Percentiles rank a stretch among this genome's conserved stretches.
These are phyloP conservation scores for Populus pruinosa DNA, from an alignment of 345 rosid species.

Conservation along the genomic window DNA sequence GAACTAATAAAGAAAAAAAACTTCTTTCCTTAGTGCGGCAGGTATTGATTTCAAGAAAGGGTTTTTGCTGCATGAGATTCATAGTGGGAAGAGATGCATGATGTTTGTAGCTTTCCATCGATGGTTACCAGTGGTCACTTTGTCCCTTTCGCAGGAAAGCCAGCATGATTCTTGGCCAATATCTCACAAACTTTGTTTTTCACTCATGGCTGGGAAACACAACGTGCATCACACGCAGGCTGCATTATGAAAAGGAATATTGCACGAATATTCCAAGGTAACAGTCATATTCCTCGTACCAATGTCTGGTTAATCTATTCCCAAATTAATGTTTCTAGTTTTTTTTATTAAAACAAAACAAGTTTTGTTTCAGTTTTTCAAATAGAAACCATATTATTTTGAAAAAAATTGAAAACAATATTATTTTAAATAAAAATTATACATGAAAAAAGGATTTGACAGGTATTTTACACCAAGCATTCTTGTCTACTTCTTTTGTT, in stretches of 20 bases:
- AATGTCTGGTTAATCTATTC: too few species aligned
- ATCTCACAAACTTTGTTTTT: neutral
- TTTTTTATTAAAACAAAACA: too few species aligned
- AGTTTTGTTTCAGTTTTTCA: too few species aligned
- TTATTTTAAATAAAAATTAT: too few species aligned
- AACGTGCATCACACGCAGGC: neutral
- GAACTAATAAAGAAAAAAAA: neutral
- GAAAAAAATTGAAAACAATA: too few species aligned
- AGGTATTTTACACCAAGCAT: too few species aligned
- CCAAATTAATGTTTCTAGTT: too few species aligned
- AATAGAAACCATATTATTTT: too few species aligned
- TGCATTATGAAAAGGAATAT: neutral
- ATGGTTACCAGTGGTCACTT: neutral
- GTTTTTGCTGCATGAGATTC: neutral
- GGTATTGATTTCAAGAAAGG: neutral
- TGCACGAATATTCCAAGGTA: neutral
- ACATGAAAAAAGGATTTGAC: too few species aligned
- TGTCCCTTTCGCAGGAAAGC: neutral
- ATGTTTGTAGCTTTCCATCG: neutral
- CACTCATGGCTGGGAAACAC: too few species aligned
- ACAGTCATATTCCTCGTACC: too few species aligned
- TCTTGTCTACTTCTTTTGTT: too few species aligned
- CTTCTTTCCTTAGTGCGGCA: neutral
- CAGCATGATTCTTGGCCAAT: neutral
- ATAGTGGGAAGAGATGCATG: neutral